Base-by-base conservation (phyloP, 768 basidiomycete species). In the Lepiota venenata region DNA sequence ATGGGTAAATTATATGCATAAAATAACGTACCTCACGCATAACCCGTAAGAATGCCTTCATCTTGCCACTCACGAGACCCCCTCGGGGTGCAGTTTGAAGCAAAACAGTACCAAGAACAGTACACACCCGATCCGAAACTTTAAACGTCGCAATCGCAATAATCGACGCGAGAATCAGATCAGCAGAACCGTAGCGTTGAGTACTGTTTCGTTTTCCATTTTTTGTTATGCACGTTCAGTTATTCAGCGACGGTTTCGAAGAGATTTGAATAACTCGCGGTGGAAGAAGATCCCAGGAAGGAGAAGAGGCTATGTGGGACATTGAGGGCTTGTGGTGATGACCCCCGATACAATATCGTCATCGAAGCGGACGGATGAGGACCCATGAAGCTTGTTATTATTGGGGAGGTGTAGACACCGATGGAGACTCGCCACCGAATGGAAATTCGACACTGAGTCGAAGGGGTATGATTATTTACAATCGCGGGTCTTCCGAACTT, bases 281-380 rank as follows among this genome's bases (percentile, higher is more conserved):
- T 36, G 87, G 80, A 15, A 89, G 65, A 44, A 79, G 93, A 92
- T 60, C 95, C 93, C 39, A 98, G 85, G 65, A 97, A 97, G 0
- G 93, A 93, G 71, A 96, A 96, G 70, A 97, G 94, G 63, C n/a
- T n/a, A 91, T 93, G 66, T 97, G 93, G 1, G 93, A 96, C 10
- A 94, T 69, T 0, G 93, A 96, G 68, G 96, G 94, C 68, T 93
- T 93, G 64, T 96, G 94, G 69, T 97, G 88, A 63, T 93, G 91
- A 0, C 91, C 91, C n/a, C 38, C 88, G 71, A 35, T 83, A 74
- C 9, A 75, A 71, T 2, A 76, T 60, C 0, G 73, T 61, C 1
- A 70, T 64, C 9, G 72, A 62, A 1, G 64, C 50, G 0, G 68
- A 55, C n/a, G n/a, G n/a, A n/a, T 6, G 57, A 55, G 8, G 53